Evolutionary conservation across 345 rosid species (phyloP), one percentile per base, ranked within the genome.

Genomic region (Lenwebbia sp.): DNA sequence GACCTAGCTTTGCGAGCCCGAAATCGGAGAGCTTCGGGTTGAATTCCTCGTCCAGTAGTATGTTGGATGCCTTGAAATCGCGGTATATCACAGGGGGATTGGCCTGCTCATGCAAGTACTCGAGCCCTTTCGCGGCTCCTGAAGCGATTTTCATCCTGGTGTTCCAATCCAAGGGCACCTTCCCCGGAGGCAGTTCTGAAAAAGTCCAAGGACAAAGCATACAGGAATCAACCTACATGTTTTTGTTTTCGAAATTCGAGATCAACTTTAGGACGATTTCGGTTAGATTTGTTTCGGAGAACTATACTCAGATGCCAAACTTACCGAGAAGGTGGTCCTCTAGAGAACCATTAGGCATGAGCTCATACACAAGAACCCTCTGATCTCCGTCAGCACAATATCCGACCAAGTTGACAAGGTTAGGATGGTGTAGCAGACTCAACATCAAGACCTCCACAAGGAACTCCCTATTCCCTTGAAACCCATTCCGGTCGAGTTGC

Each of bases 11-110:
- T 1, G 90, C 90, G 3, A 88, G 86, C 50, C 90, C 88, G 47
- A 88, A 88, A 82, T 88, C 88, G 13, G 90, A 88, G 76, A 88
- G 90, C 88, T 88, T 88, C 17, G 90, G 86, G 83, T 88, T 88
- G 88, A 88, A 88, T 17, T 88, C 85, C 50, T 47, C 88, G 40
- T 86, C 90, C 26, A 88, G 82, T 11, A 88, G 55, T 55, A 88
- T 88, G 86, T 88, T 88, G 26, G 90, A 88, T 37, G 90, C 86
- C 82, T 88, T 88, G 85, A 88, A 88, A 57, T 88, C 90, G 21
- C 90, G 84, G 86, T 88, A 88, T 84, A 88, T 86, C 51, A 88
- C 88, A 1, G 90, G 90, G 26, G 90, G 90, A 86, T 86, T 74
- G 11, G 90, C 88, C 57, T 84, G 74, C 82, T 88, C 90, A 23